Percentiles rank a stretch among this genome's conserved stretches.
Evolutionary conservation across 345 rosid genomes (phyloP).

Genomic region (Brassica incana): DNA sequence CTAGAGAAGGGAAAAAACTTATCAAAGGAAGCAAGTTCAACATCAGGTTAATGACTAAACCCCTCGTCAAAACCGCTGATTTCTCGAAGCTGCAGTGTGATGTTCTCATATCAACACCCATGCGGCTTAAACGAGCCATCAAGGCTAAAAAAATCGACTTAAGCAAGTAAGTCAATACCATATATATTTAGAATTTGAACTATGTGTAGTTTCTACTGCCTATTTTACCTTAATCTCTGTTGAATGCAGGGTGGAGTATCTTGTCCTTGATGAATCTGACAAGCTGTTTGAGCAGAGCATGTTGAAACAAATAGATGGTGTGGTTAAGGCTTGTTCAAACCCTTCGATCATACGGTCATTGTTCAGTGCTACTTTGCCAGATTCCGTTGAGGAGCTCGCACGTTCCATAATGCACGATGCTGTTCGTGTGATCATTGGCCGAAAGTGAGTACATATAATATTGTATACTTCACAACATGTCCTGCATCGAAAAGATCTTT

Average conservation of each 20-base stretch:
- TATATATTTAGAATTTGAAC: not conserved
- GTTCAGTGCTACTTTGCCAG: conserved; percentile 98
- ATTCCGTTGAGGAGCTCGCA: conserved; percentile 92
- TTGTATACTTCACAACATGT: conserved; percentile 5
- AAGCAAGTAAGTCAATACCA: conserved; percentile 60
- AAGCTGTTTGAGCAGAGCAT: conserved; percentile 92
- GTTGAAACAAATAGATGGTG: conserved; percentile 82
- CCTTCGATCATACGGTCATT: conserved; percentile 78
- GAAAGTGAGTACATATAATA: conserved; percentile 60
- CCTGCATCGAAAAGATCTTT: conserved; percentile 15
- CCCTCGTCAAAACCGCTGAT: conserved; percentile 58
- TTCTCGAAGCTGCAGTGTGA: conserved; percentile 74
- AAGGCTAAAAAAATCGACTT: conserved; percentile 70
- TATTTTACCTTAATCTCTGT: conserved; percentile 9
- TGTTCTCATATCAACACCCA: conserved; percentile 83
- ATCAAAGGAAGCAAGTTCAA: conserved; percentile 73
- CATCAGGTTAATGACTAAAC: conserved; percentile 76
- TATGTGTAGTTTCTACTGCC: not conserved
- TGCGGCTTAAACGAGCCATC: conserved; percentile 66
- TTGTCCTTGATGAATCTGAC: conserved; percentile 96
- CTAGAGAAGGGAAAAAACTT: conserved; percentile 85
- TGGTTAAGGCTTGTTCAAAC: conserved; percentile 89
- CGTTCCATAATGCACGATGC: conserved; percentile 96
- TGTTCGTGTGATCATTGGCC: conserved; percentile 84
- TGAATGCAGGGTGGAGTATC: conserved; percentile 76